Conservation (phyloP, 495 filamentous ascomycete species). For the Tuber microsphaerosporum region DNA sequence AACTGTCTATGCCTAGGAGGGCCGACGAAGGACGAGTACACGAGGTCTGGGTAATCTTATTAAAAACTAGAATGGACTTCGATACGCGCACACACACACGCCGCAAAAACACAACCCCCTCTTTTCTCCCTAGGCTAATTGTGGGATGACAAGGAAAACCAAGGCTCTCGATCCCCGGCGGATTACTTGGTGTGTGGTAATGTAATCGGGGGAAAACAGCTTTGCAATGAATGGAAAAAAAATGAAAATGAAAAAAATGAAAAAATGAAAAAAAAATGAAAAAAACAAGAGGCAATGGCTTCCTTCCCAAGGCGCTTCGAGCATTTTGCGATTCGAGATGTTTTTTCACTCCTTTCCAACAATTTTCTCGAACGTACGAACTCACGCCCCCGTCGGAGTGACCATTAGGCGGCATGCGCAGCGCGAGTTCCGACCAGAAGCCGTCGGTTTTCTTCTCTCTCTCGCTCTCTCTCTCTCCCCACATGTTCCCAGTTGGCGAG, state of each 20-base stretch:
- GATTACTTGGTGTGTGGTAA: background rate
- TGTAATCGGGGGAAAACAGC: background rate
- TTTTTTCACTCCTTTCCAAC: constrained; percentile 5
- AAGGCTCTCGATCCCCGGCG: background rate
- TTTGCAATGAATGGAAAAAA: background rate
- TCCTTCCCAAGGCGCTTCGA: background rate
- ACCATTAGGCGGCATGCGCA: background rate
- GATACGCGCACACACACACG: background rate
- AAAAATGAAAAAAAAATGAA: background rate
- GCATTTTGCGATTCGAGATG: background rate
- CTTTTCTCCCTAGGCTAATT: background rate
- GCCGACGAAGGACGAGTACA: background rate
- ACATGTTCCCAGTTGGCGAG: background rate
- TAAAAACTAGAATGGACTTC: constrained; percentile 1
- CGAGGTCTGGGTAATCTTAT: constrained; percentile 4
- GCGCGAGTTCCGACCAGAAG: background rate
- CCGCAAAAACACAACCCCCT: background rate
- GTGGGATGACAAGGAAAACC: background rate
- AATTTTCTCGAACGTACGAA: constrained; percentile 4
- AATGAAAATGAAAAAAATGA: background rate
- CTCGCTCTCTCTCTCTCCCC: background rate
- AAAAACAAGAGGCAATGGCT: background rate
- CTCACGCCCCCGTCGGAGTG: background rate
- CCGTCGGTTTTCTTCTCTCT: background rate
- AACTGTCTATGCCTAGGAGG: background rate